These are phyloP conservation scores for Penicillium sp. DNA, from an alignment of 2,329 filamentous ascomycete genomes.

Conservation along the genomic window DNA sequence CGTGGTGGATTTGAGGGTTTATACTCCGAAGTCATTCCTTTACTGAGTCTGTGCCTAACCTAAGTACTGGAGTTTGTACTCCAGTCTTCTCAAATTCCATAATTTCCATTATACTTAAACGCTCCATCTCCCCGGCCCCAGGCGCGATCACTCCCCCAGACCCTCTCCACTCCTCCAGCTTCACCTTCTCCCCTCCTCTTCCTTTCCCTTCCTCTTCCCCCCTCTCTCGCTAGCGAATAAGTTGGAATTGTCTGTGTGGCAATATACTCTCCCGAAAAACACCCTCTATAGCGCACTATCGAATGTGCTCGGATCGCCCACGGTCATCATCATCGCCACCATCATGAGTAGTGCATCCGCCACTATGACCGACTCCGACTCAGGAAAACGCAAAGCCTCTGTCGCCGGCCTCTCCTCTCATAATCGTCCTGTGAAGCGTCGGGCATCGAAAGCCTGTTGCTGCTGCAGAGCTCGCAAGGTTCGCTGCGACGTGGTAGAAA, in stretches of 20 bases:
- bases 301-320: slow-evolving; percentile 24
- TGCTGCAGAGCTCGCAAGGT: slow-evolving; percentile 89
- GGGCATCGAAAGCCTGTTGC: slow-evolving; percentile 88
- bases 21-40: neutral
- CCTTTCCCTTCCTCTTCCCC: neutral
- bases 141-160: slow-evolving; percentile 18
- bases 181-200: slow-evolving; percentile 1
- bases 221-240: neutral
- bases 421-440: slow-evolving; percentile 69
- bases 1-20: neutral
- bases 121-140: slow-evolving; percentile 29
- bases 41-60: neutral
- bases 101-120: slow-evolving; percentile 31
- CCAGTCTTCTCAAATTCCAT: neutral
- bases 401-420: slow-evolving; percentile 56
- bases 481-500: slow-evolving; percentile 88
- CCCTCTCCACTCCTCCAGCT: slow-evolving; percentile 28
- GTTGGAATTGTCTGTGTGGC: neutral
- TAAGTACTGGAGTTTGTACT: neutral
- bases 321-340: slow-evolving; percentile 4
- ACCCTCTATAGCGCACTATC: neutral
- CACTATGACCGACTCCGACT: slow-evolving; percentile 36
- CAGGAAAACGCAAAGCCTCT: slow-evolving; percentile 59
- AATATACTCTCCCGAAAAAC: slow-evolving; percentile 1
- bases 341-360: slow-evolving; percentile 18